These are phyloP conservation scores for Aspergillus sp. DNA, from an alignment of 2,329 filamentous ascomycete genomes.

Conservation along the genomic window DNA sequence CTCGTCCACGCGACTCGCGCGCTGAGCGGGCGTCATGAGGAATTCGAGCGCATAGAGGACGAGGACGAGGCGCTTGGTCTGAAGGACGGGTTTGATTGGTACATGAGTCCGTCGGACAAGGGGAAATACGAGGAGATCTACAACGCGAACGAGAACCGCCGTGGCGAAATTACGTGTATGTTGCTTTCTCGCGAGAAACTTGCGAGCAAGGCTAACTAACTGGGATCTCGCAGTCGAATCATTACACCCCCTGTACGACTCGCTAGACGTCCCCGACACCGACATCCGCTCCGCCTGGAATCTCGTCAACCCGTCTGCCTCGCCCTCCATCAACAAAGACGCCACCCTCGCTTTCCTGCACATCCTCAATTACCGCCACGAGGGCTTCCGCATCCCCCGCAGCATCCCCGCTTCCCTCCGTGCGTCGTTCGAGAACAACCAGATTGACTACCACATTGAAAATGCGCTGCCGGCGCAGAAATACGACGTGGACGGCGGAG, in stretches of 20 bases:
- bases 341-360: conserved; percentile 90
- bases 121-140: conserved; percentile 96
- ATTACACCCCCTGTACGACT: conserved; percentile 73
- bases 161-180: conserved; percentile 73
- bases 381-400: conserved; percentile 88
- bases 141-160: conserved; percentile 76
- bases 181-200: conserved; percentile 7
- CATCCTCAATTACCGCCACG: conserved; percentile 90
- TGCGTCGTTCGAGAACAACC: conserved; percentile 83
- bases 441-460: conserved; percentile 93
- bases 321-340: conserved; percentile 81
- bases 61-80: conserved; percentile 72
- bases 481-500: conserved; percentile 72
- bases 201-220: conserved; percentile 8
- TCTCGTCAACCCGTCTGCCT: conserved; percentile 84
- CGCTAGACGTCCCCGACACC: conserved; percentile 55
- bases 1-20: conserved; percentile 75
- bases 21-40: conserved; percentile 65
- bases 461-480: conserved; percentile 60
- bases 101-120: conserved; percentile 90
- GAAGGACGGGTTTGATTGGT: conserved; percentile 98
- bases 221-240: conserved; percentile 51
- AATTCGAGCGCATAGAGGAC: conserved; percentile 75
- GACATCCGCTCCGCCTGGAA: conserved; percentile 94
- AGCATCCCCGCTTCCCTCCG: conserved; percentile 85